Conservation (phyloP, 306 rosid species). For the Dicorynia guianensis region DNA sequence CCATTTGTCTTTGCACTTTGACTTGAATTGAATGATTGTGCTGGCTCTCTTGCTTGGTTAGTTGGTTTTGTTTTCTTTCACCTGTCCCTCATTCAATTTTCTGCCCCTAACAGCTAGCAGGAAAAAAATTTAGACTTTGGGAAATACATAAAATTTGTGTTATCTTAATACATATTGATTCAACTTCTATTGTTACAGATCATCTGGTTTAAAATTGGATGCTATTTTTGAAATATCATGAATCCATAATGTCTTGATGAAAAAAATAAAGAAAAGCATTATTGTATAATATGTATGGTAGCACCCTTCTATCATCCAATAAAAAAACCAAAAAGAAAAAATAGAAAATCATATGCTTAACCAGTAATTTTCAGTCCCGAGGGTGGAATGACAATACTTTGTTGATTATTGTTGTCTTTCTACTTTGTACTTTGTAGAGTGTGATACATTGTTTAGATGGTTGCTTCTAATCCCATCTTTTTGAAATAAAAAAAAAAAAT, state of each 20-base stretch:
- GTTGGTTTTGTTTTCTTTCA: conserved; percentile 15
- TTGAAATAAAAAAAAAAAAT: neutral
- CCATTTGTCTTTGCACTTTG: conserved; percentile 12
- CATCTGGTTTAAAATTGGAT: conserved; percentile 6
- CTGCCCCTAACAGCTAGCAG: neutral
- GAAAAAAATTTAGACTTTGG: conserved; percentile 8
- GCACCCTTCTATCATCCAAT: conserved; percentile 6
- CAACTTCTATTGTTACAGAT: conserved; percentile 9
- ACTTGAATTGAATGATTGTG: conserved; percentile 22
- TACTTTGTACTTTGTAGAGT: conserved; percentile 16
- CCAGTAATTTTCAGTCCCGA: conserved; percentile 21
- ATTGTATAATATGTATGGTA: conserved; percentile 1
- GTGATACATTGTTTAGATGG: conserved; percentile 27
- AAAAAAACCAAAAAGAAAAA: conserved; percentile 9
- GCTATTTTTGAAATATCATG: conserved; percentile 28
- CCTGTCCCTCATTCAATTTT: conserved; percentile 27
- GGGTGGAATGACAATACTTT: neutral
- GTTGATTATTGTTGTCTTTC: conserved; percentile 10
- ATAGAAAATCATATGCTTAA: neutral
- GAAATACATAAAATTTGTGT: conserved; percentile 1
- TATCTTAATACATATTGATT: neutral
- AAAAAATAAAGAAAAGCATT: neutral
- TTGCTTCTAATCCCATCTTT: conserved; percentile 4
- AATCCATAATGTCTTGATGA: neutral
- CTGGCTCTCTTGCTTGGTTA: conserved; percentile 6